These are phyloP conservation scores for Crithidia fasciculata DNA, from an alignment of 208 protist species.

Conservation along the genomic window DNA sequence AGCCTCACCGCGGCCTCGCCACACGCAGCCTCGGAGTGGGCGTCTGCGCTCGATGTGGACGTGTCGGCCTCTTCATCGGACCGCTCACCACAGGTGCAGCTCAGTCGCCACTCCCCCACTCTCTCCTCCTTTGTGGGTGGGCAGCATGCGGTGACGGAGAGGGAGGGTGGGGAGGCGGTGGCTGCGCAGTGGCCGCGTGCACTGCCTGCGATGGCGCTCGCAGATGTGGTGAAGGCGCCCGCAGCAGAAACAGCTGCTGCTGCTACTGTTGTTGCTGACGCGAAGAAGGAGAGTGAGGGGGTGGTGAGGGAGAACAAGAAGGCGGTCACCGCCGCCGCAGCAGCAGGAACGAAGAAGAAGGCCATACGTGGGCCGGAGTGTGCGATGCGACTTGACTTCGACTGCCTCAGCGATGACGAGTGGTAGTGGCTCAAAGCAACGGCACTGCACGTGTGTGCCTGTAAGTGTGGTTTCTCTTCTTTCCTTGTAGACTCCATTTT, in stretches of 20 bases:
- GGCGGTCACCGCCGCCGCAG: neutral
- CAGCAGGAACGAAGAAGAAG: neutral
- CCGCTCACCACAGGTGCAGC: neutral
- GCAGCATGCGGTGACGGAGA: neutral
- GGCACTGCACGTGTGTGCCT: no score
- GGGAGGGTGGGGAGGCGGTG: neutral
- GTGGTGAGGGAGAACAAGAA: neutral
- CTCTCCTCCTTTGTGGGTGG: neutral
- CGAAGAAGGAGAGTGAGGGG: neutral
- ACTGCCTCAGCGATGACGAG: slow-evolving; percentile 28
- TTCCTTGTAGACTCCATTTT: no score
- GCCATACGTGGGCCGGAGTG: slow-evolving; percentile 19
- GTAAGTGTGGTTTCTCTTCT: no score
- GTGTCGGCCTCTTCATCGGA: slow-evolving; percentile 7
- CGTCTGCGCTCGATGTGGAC: slow-evolving; percentile 18
- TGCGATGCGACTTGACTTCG: slow-evolving; percentile 47
- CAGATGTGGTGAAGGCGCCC: neutral
- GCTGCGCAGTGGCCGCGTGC: neutral
- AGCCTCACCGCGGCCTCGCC: slow-evolving; percentile 28
- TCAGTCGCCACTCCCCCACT: neutral
- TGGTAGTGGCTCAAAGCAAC: neutral
- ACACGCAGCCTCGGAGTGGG: neutral
- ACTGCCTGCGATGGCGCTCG: neutral
- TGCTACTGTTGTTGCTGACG: neutral
- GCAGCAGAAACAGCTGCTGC: no score